Percentiles rank a stretch among this genome's conserved stretches.
These are phyloP conservation scores for Paraleonurus japonicus DNA, from an alignment of 257 asterid species.

Conservation along the genomic window DNA sequence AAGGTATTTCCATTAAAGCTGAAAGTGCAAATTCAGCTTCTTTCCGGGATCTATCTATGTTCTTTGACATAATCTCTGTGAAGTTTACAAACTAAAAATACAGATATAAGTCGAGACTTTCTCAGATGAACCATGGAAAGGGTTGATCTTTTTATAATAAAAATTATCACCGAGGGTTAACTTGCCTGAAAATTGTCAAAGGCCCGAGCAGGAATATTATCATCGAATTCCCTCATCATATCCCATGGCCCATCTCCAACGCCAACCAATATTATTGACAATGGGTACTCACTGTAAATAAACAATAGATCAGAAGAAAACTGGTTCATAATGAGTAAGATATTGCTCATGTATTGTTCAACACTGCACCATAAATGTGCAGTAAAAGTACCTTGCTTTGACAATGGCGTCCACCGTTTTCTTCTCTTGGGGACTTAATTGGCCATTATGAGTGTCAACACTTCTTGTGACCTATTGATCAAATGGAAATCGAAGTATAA, in stretches of 20 bases:
- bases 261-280: constrained; percentile 83
- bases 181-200: constrained; percentile 92
- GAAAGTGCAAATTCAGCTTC: constrained; percentile 95
- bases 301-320: constrained; percentile 7
- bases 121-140: neutral
- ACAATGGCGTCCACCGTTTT: constrained; percentile 94
- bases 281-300: constrained; percentile 66
- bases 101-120: constrained; percentile 20
- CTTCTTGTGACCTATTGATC: constrained; percentile 80
- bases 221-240: constrained; percentile 94
- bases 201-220: constrained; percentile 86
- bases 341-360: neutral
- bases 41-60: constrained; percentile 61
- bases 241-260: constrained; percentile 99
- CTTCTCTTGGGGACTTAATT: constrained; percentile 88
- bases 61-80: constrained; percentile 83
- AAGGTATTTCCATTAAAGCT: constrained; percentile 95
- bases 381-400: constrained; percentile 72
- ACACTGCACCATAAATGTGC: neutral
- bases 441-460: constrained; percentile 73
- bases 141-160: neutral
- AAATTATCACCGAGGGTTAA: neutral
- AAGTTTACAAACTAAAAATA: constrained; percentile 83
- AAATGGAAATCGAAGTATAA: constrained; percentile 12
- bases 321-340: neutral